These are phyloP conservation scores for Lipomyces yamanashiensis DNA, from an alignment of 805 yeast species.

Conservation along the genomic window DNA sequence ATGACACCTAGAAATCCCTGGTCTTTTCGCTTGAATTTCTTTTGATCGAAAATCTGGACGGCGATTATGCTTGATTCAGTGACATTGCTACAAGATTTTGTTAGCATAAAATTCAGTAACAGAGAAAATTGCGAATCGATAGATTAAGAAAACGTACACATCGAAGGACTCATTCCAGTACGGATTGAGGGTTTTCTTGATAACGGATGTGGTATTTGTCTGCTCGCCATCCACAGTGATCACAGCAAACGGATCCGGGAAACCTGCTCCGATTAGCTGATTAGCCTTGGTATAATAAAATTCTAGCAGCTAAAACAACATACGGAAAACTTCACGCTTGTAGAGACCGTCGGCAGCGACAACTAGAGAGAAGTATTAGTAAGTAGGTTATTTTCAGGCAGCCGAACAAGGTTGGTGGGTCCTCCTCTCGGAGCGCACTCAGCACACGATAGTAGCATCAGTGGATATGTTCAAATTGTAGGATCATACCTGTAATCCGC, in stretches of 20 bases:
- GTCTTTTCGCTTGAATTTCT: slow-evolving; percentile 96
- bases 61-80: slow-evolving; percentile 83
- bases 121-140: neutral
- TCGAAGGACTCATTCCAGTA: slow-evolving; percentile 95
- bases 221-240: slow-evolving; percentile 97
- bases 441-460: neutral
- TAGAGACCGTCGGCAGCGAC: slow-evolving; percentile 96
- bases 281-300: slow-evolving; percentile 52
- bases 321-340: slow-evolving; percentile 90
- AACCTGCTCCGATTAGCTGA: slow-evolving; percentile 54
- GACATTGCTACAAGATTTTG: slow-evolving; percentile 49
- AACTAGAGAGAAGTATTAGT: slow-evolving; percentile 43
- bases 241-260: slow-evolving; percentile 98
- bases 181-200: slow-evolving; percentile 91
- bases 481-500: slow-evolving; percentile 34
- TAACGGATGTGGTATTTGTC: slow-evolving; percentile 91
- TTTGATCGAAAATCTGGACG: slow-evolving; percentile 94
- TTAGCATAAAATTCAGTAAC: slow-evolving; percentile 28
- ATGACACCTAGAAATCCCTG: slow-evolving; percentile 98
- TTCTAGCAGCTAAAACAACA: slow-evolving; percentile 7
- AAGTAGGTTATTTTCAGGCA: neutral
- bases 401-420: neutral
- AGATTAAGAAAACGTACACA: slow-evolving; percentile 51
- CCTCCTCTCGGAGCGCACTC: neutral
- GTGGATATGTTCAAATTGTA: neutral